Conservation (phyloP, 768 basidiomycete species). For the Gautieria morchelliformis region DNA sequence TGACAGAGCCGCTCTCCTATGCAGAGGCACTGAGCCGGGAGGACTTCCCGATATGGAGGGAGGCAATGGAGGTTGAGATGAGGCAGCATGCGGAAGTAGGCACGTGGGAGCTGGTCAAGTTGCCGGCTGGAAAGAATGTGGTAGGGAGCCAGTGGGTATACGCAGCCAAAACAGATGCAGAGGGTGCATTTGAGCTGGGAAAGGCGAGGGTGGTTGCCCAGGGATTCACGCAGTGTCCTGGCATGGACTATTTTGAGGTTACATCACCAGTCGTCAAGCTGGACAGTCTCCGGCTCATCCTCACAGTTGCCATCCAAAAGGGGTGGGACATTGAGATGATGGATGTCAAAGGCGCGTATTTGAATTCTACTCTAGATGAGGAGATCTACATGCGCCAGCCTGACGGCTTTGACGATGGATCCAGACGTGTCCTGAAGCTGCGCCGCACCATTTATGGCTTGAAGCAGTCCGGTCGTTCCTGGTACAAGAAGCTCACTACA, state of each 20-base stretch:
- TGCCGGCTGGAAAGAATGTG: constrained; percentile 11
- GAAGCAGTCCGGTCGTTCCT: constrained; percentile 21
- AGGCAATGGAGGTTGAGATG: constrained; percentile 18
- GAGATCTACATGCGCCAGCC: constrained; percentile 26
- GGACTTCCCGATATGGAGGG: constrained; percentile 15
- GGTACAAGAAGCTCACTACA: constrained; percentile 20
- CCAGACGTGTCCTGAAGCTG: constrained; percentile 13
- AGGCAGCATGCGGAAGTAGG: constrained; percentile 13
- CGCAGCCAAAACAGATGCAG: constrained; percentile 14
- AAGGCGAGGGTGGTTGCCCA: constrained; percentile 20
- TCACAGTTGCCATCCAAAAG: constrained; percentile 18
- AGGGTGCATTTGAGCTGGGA: constrained; percentile 14
- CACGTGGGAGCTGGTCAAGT: constrained; percentile 15
- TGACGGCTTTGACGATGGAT: constrained; percentile 12
- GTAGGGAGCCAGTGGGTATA: constrained; percentile 21
- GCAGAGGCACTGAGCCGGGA: constrained; percentile 6
- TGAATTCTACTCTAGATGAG: constrained; percentile 21
- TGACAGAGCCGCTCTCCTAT: constrained; percentile 7
- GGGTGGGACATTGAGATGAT: constrained; percentile 22
- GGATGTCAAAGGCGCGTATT: constrained; percentile 22
- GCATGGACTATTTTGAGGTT: constrained; percentile 24
- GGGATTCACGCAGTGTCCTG: constrained; percentile 13
- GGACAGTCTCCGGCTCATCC: constrained; percentile 21
- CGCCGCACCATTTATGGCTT: constrained; percentile 20
- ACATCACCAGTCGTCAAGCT: constrained; percentile 31